These are phyloP conservation scores for Fraxinus greggii DNA, from an alignment of 305 asterid genomes.

Conservation along the genomic window DNA sequence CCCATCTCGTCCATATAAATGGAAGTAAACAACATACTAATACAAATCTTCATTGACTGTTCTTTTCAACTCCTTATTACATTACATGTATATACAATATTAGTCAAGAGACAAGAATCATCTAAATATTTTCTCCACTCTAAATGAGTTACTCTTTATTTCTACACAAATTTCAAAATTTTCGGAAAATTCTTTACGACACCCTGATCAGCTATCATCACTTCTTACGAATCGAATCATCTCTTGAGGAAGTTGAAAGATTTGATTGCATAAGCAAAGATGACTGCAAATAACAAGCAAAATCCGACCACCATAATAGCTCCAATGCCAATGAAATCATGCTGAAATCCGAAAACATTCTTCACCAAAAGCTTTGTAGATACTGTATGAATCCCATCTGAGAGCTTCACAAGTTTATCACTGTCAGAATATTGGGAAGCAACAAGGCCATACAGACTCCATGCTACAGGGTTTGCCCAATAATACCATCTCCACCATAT, in stretches of 20 bases:
- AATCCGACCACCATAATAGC: conserved; percentile 80
- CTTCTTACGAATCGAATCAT: conserved; percentile 27
- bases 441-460: conserved; percentile 87
- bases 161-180: background rate
- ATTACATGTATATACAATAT: background rate
- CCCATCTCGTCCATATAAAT: background rate
- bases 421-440: conserved; percentile 73
- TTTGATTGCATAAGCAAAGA: conserved; percentile 78
- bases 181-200: background rate
- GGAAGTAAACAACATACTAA: background rate
- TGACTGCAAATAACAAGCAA: conserved; percentile 62
- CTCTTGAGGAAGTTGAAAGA: conserved; percentile 86
- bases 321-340: conserved; percentile 60
- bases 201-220: background rate
- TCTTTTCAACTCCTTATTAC: background rate
- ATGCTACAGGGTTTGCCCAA: conserved; percentile 95
- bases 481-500: conserved; percentile 99
- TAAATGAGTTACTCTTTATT: background rate
- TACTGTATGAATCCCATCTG: conserved; percentile 54
- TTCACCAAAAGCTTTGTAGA: conserved; percentile 48
- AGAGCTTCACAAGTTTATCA: conserved; percentile 49
- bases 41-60: background rate
- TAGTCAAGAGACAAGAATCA: background rate
- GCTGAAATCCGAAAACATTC: conserved; percentile 72
- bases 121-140: background rate